These are phyloP conservation scores for Phytophthora tubulina DNA, from an alignment of 352 stramenopile genomes.

Conservation along the genomic window DNA sequence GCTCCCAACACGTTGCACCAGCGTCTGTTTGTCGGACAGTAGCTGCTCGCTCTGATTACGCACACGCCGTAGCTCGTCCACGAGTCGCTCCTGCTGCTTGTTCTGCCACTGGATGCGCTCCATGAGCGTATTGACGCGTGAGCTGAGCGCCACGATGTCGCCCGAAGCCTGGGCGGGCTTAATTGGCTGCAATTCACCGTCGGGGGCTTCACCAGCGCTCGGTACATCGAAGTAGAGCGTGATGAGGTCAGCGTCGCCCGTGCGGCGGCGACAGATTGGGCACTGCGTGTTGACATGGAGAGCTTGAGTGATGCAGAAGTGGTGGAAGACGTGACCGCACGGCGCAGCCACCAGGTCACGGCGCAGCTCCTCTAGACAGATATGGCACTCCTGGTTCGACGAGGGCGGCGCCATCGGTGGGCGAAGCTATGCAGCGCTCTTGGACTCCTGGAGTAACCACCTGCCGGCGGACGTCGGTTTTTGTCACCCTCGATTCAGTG, in stretches of 20 bases:
- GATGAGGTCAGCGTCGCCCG: constrained; percentile 56
- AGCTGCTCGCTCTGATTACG: constrained; percentile 75
- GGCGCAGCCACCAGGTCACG: constrained; percentile 63
- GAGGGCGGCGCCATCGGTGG: constrained; percentile 23
- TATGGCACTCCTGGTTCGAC: constrained; percentile 76
- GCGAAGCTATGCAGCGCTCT: not conserved
- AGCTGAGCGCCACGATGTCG: constrained; percentile 56
- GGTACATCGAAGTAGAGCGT: constrained; percentile 77
- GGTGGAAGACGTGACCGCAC: constrained; percentile 83
- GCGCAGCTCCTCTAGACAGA: constrained; percentile 83
- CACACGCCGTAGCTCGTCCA: constrained; percentile 65
- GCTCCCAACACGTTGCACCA: constrained; percentile 56
- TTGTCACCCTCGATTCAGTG: too few species aligned
- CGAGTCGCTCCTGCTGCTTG: constrained; percentile 70
- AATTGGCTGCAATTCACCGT: not conserved
- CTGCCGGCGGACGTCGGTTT: too few species aligned
- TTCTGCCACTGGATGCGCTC: constrained; percentile 85
- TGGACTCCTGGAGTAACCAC: too few species aligned
- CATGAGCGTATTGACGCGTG: constrained; percentile 66
- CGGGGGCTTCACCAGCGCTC: not conserved
- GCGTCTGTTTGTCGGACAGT: constrained; percentile 66
- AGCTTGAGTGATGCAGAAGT: constrained; percentile 76
- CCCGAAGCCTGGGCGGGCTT: constrained; percentile 13
- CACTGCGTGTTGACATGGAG: constrained; percentile 78
- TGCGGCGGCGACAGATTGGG: constrained; percentile 72